A percentile compares a stretch with the other conserved stretches of the same genome.
phyloP scores from a whole-genome alignment of 495 filamentous ascomycete genomes.

The Aspergillus sclerotiicarbonarius region DNA sequence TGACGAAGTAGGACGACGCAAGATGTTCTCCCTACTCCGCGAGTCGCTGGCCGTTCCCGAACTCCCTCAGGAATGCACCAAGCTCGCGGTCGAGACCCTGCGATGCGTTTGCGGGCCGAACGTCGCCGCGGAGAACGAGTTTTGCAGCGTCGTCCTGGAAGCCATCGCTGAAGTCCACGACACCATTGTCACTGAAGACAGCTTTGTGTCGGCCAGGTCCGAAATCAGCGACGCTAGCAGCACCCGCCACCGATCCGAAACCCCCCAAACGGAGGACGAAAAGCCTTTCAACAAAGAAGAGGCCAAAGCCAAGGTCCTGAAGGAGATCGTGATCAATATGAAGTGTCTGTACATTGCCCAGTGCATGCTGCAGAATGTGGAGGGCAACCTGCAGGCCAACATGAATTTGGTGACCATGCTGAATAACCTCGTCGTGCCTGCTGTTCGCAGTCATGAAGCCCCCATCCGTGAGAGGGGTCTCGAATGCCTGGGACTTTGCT shows the following conservation, averaged over 20 bases:
- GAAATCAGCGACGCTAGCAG: slow-evolving; percentile 67
- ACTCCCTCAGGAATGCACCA: slow-evolving; percentile 88
- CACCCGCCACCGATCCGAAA: slow-evolving; percentile 41
- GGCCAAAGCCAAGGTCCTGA: slow-evolving; percentile 75
- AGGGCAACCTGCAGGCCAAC: slow-evolving; percentile 81
- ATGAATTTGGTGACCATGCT: slow-evolving; percentile 88
- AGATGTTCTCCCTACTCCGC: slow-evolving; percentile 88
- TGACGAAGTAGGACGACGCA: slow-evolving; percentile 89
- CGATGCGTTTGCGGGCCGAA: slow-evolving; percentile 76
- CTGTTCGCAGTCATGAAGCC: slow-evolving; percentile 88
- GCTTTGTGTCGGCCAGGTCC: slow-evolving; percentile 86
- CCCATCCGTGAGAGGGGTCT: slow-evolving; percentile 89
- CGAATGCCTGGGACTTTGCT: slow-evolving; percentile 84
- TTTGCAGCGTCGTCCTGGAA: slow-evolving; percentile 89
- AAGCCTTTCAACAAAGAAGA: slow-evolving; percentile 63
- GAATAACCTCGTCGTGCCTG: slow-evolving; percentile 94
- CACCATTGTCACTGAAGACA: slow-evolving; percentile 75
- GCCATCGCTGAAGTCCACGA: slow-evolving; percentile 96
- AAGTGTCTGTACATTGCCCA: slow-evolving; percentile 97
- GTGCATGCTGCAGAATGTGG: slow-evolving; percentile 92
- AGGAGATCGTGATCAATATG: slow-evolving; percentile 94
- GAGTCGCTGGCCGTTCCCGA: slow-evolving; percentile 83
- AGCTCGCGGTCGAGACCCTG: slow-evolving; percentile 79
- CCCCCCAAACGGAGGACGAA: slow-evolving; percentile 45
- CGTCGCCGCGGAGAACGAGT: slow-evolving; percentile 80